Percentiles rank a stretch among this genome's conserved stretches.
Evolutionary conservation across 169 alveolate genomes (phyloP).

Genomic region (Eimeria praecox): DNA sequence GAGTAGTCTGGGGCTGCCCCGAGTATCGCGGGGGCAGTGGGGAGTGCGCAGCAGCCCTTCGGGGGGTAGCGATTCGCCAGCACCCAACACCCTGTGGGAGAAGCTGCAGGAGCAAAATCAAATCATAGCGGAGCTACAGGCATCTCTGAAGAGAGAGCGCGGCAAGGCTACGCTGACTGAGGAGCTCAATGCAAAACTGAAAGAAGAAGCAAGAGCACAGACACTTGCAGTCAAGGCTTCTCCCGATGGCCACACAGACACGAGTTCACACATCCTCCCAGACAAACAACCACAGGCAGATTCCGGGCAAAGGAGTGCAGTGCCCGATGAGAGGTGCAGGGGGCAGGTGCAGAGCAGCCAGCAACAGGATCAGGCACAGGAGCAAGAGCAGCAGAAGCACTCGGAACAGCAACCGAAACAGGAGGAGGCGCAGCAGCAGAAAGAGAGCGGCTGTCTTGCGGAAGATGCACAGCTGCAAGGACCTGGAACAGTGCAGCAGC

Average conservation of each 20-base stretch:
- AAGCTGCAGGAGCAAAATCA: slow-evolving; percentile 35
- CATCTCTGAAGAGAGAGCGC: not conserved
- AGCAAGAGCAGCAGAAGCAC: not conserved
- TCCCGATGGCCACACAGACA: not conserved
- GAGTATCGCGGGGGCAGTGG: slow-evolving; percentile 63
- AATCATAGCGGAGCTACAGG: slow-evolving; percentile 9
- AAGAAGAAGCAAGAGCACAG: not conserved
- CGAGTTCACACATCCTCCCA: not conserved
- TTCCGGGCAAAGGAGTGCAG: not conserved
- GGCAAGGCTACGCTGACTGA: slow-evolving; percentile 20
- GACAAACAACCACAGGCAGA: not conserved
- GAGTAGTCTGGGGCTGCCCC: not conserved
- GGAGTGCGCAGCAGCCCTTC: slow-evolving; percentile 10
- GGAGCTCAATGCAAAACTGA: not conserved
- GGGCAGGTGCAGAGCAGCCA: not conserved
- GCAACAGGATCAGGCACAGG: not conserved
- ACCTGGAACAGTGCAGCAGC: not conserved
- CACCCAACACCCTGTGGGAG: slow-evolving; percentile 44
- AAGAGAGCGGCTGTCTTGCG: not conserved
- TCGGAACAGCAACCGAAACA: not conserved
- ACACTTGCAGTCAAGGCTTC: not conserved
- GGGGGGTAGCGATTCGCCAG: slow-evolving; percentile 23
- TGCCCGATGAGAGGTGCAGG: not conserved
- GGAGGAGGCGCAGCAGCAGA: not conserved
- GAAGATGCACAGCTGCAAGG: not conserved